Evolutionary conservation across 2,329 filamentous ascomycete genomes (phyloP).

Genomic region (Trichophaea hybrida): DNA sequence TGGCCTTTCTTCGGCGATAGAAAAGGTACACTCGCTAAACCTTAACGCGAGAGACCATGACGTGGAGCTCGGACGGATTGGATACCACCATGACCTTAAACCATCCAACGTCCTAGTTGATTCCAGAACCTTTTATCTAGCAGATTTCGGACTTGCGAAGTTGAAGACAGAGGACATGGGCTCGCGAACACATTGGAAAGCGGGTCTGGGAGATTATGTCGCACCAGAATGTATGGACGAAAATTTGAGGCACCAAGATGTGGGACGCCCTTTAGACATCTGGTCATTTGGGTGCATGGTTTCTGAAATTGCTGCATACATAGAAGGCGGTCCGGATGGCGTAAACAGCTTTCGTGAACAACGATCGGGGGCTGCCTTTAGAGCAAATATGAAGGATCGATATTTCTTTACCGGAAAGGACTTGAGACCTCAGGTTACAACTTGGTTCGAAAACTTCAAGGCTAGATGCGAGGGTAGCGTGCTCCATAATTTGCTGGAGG

Average conservation of each 20-base stretch:
- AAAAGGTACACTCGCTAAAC: constrained; percentile 15
- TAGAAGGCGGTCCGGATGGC: not conserved
- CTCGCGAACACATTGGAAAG: constrained; percentile 16
- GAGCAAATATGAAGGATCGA: not conserved
- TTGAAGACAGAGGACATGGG: constrained; percentile 12
- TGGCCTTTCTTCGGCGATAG: constrained; percentile 23
- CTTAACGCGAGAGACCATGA: not conserved
- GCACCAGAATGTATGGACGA: constrained; percentile 26
- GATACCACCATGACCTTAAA: constrained; percentile 27
- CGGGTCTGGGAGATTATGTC: constrained; percentile 13
- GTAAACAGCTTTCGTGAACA: not conserved
- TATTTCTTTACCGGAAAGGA: not conserved
- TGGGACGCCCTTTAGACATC: not conserved
- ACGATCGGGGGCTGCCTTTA: not conserved
- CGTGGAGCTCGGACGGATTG: constrained; percentile 19
- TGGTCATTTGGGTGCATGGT: not conserved
- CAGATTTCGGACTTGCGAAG: constrained; percentile 25
- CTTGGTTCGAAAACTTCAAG: not conserved
- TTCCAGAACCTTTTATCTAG: constrained; percentile 21
- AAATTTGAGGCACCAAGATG: not conserved
- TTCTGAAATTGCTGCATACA: too few relatives aligned
- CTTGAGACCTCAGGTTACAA: not conserved
- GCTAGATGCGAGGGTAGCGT: not conserved
- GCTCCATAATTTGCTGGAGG: not conserved
- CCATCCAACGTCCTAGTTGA: constrained; percentile 25